A percentile compares a stretch with the other conserved stretches of the same genome.
Evolutionary conservation across 257 asterid genomes (phyloP).

Genomic region (Solanum tarapatanum): DNA sequence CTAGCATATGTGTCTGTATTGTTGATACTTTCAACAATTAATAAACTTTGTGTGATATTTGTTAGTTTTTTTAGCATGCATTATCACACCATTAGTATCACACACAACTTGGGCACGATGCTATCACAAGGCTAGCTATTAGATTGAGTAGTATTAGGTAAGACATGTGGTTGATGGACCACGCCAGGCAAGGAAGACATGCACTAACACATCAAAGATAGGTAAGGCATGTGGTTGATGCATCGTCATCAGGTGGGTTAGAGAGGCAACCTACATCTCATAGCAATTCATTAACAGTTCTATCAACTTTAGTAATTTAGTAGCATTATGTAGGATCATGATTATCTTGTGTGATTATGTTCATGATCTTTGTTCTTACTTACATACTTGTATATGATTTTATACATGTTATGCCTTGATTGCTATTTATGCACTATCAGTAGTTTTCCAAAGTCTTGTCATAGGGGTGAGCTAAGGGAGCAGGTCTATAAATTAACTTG

Average conservation of each 20-base stretch:
- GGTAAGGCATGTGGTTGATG: neutral
- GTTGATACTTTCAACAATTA: neutral
- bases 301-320: neutral
- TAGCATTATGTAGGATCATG: neutral
- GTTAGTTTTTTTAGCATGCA: neutral
- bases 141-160: neutral
- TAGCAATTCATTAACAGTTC: neutral
- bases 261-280: neutral
- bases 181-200: neutral
- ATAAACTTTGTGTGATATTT: neutral
- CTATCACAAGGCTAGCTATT: neutral
- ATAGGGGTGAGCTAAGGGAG: neutral
- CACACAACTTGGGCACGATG: neutral
- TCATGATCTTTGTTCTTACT: neutral
- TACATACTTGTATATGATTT: neutral
- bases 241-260: neutral
- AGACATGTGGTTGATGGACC: neutral
- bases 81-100: neutral
- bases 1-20: neutral
- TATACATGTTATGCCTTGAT: neutral
- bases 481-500: neutral
- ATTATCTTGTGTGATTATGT: neutral
- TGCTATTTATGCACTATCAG: neutral
- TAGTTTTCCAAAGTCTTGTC: neutral
- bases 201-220: neutral